A percentile compares a stretch with the other conserved stretches of the same genome.
These are phyloP conservation scores for Ceratocystis ficicola DNA, from an alignment of 2,329 filamentous ascomycete species.

Conservation along the genomic window DNA sequence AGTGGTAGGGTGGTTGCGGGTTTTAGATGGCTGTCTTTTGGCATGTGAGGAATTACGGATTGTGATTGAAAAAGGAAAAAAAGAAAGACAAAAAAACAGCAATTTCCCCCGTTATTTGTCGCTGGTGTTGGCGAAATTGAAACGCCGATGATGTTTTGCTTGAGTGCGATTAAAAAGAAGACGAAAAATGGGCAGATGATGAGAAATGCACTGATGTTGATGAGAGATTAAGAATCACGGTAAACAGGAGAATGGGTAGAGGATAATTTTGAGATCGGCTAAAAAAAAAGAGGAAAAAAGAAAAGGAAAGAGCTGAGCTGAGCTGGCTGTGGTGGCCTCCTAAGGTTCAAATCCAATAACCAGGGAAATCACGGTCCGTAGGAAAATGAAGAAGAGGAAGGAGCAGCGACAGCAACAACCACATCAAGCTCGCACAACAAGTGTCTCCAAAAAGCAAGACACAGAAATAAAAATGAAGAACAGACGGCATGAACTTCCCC, in stretches of 20 bases:
- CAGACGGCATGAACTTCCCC: neutral
- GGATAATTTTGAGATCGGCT: neutral
- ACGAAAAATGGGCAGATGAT: neutral
- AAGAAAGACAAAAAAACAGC: neutral
- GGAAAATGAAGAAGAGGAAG: neutral
- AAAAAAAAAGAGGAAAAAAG: neutral
- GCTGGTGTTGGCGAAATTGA: no score
- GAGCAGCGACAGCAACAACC: neutral
- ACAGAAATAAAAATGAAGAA: neutral
- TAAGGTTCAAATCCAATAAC: neutral
- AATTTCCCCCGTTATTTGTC: no score
- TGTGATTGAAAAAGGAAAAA: neutral
- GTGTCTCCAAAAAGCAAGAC: neutral
- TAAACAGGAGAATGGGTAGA: neutral
- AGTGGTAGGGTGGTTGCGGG: neutral
- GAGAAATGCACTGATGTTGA: neutral
- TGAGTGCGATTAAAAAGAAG: neutral
- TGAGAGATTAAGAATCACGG: neutral
- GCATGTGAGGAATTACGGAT: neutral
- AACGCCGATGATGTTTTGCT: no score
- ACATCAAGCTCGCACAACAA: neutral
- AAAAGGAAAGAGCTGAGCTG: constrained; percentile 1
- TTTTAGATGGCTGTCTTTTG: neutral
- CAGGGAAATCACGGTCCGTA: neutral
- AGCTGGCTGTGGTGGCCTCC: neutral